Evolutionary conservation across 2,329 filamentous ascomycete genomes (phyloP).

Genomic region (Penicillium sp.): DNA sequence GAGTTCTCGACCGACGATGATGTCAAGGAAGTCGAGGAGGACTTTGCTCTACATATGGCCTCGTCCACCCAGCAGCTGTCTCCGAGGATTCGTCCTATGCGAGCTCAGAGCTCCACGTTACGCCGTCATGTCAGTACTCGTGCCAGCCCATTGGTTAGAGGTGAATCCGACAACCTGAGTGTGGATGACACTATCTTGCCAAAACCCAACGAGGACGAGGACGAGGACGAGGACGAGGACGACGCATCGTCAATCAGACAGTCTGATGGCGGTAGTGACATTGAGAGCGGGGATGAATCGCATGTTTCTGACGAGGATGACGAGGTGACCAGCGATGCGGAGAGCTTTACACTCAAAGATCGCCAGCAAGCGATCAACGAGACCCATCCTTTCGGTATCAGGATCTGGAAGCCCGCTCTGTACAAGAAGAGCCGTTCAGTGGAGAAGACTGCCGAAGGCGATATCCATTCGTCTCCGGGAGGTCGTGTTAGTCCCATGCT

Average conservation of each 20-base stretch:
- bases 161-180: constrained; percentile 47
- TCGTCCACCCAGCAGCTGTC: constrained; percentile 41
- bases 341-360: constrained; percentile 97
- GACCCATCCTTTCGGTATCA: constrained; percentile 97
- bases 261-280: constrained; percentile 39
- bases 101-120: constrained; percentile 48
- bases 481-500: constrained; percentile 84
- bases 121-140: constrained; percentile 46
- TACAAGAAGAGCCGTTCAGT: constrained; percentile 98
- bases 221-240: constrained; percentile 30
- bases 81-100: constrained; percentile 42
- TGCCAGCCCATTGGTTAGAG: constrained; percentile 40
- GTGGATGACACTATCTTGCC: constrained; percentile 46
- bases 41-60: constrained; percentile 56
- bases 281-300: constrained; percentile 33
- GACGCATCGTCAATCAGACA: constrained; percentile 33
- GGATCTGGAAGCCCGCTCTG: constrained; percentile 96
- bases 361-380: constrained; percentile 97
- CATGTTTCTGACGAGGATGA: constrained; percentile 64
- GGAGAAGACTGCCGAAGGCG: constrained; percentile 91
- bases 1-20: constrained; percentile 93
- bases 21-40: constrained; percentile 76
- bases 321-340: constrained; percentile 81
- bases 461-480: constrained; percentile 94
- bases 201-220: constrained; percentile 35